Evolutionary conservation across 2,329 filamentous ascomycete genomes (phyloP), one percentile per base, ranked within the genome.

Genomic region (Curvularia spicifera): DNA sequence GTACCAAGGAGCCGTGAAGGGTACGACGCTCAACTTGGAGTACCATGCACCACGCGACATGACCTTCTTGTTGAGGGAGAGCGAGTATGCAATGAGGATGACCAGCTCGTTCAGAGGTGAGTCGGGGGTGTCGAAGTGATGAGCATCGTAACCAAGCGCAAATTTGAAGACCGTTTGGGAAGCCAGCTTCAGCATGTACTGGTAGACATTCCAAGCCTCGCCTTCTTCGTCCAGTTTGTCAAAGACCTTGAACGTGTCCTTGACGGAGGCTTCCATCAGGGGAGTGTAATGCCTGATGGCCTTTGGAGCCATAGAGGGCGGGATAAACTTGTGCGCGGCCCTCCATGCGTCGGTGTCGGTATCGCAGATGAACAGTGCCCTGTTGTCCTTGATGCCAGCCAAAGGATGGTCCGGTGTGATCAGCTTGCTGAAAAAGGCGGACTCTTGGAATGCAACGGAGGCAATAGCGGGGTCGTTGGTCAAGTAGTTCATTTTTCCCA

Each of bases 131-230:
- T 64, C 59, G 24, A 64, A 64, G 42, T 64, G 61, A 18, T 58
- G 46, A 2, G 51, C 45, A 24, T 64, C 56, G n/a, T 55, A 55
- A 6, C 61, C 61, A 0, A 62, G 56, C 29, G 51, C 48, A 29
- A 64, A 57, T 13, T 60, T 57, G 26, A 55, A 59, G 10, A 64
- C 54, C 3, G 56, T 55, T 12, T 64, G 59, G 3, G 53, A 57
- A 1, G 56, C 61, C 7, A 64, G 53, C 44, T 64, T 64, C 12
- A 64, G 28, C 61, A 64, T 64, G 51, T 64, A 64, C 40, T 60
- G 56, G 10, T 64, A 64, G 3, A 61, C 61, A 20, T 64, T 64
- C 56, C 56, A 64, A 1, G 56, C 51, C 35, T 64, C 56, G n/a
- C 49, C 59, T 10, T 59, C n/a, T 28, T 57, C 59, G 28, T 64